phyloP scores from a whole-genome alignment of 108 stramenopile species.

The Aurantiochytrium sp. region DNA sequence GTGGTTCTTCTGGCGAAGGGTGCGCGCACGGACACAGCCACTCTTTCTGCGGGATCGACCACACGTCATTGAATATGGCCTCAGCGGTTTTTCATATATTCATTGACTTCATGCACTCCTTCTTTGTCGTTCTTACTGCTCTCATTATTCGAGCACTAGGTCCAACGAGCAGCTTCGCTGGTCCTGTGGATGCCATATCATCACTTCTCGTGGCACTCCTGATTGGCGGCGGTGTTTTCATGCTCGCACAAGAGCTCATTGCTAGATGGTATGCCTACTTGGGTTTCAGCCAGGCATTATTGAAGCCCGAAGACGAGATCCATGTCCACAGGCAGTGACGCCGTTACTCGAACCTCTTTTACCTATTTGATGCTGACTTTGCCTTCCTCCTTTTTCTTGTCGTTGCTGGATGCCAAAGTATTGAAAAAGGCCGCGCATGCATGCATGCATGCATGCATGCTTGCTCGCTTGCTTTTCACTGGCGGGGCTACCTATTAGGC shows the following conservation, averaged over 20 bases:
- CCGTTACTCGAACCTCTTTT: too few species aligned
- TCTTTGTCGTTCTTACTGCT: neutral
- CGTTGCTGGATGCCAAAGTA: too few species aligned
- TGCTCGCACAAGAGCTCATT: neutral
- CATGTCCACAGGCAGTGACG: too few species aligned
- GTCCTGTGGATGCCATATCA: neutral
- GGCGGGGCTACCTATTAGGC: too few species aligned
- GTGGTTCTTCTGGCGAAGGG: neutral
- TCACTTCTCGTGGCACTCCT: neutral
- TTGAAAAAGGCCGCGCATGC: too few species aligned
- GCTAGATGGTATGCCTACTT: neutral
- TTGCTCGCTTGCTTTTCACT: too few species aligned
- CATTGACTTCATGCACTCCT: conserved; percentile 12
- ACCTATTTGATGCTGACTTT: too few species aligned
- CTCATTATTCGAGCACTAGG: neutral
- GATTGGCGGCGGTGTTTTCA: neutral
- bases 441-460: too few species aligned
- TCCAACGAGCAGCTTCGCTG: neutral
- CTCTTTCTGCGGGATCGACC: neutral
- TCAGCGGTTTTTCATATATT: conserved; percentile 5
- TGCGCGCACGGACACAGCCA: conserved; percentile 3
- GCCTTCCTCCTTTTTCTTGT: too few species aligned
- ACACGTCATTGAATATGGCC: conserved; percentile 13
- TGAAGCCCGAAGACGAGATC: too few species aligned
- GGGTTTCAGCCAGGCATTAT: too few species aligned